Base-by-base conservation (phyloP, 2,329 filamentous ascomycete species). In the Esteya vermicola region DNA sequence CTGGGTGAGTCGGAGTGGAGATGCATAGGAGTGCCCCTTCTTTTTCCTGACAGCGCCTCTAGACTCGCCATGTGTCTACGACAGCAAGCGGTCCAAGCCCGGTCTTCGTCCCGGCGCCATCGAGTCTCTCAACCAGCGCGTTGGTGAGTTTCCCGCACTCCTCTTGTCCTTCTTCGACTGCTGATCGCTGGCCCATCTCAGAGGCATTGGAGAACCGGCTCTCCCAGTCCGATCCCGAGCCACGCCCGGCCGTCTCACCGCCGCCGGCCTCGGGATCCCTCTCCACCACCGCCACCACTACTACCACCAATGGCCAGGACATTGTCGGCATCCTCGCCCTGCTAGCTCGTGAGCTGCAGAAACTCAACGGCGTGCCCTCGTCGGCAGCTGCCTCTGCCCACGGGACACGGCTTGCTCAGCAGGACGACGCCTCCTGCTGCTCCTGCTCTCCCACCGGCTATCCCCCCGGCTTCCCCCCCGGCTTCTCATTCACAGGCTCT, bases 81-180 rank as follows among this genome's bases (percentile, higher is more conserved):
- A 45, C 12, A 23, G 28, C 2, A 43, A 45, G 31, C 40, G 41
- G 23, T 34, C 38, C n/a, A 49, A 49, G 33, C 47, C 47, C 5
- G 47, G 47, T 2, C 20, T 49, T n/a, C 42, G 42, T 18, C 35
- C 44, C 5, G 47, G 47, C 1, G 47, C 46, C 3, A 44, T 49
- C 13, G 47, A 49, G 12, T 39, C 34, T 8, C 34, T 49, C n/a
- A 48, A 34, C 25, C 44, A 45, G 12, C 32, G 47, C 9, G 33
- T 49, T 6, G 46, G 45, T 41, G 34, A 28, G 31, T 38, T 9
- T 3, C 20, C 34, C 28, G 23, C 19, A n/a, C n/a, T n/a, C n/a
- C n/a, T n/a, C n/a, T n/a, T n/a, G n/a, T n/a, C n/a, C n/a, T n/a
- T n/a, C n/a, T n/a, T n/a, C n/a, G n/a, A n/a, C n/a, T n/a, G n/a